Conservation (phyloP, 2,329 filamentous ascomycete species). For the Alternaria gaisen region DNA sequence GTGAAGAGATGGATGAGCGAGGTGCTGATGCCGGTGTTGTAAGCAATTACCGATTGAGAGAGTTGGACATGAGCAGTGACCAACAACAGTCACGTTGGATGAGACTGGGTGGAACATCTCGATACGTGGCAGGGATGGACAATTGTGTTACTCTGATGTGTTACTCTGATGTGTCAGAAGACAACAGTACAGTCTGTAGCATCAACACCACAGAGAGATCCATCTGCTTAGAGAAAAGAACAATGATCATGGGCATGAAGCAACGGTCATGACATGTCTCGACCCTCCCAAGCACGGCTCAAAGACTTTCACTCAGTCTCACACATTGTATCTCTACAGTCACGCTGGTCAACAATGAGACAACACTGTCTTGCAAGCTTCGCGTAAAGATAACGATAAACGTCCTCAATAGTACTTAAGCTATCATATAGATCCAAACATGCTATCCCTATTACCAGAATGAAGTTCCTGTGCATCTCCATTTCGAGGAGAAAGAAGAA, state of each 20-base stretch:
- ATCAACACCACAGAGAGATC: background rate
- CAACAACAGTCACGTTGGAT: background rate
- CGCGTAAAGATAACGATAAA: background rate
- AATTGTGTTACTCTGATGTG: background rate
- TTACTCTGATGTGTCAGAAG: background rate
- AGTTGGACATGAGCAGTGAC: background rate
- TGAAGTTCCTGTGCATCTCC: background rate
- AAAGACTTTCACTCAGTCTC: background rate
- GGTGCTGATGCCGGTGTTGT: slow-evolving; percentile 38
- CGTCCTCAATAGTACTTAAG: background rate
- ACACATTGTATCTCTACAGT: background rate
- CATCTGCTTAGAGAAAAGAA: background rate
- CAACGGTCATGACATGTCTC: background rate
- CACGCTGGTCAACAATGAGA: background rate
- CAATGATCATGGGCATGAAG: background rate
- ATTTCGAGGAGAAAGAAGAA: background rate
- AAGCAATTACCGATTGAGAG: background rate
- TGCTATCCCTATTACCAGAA: background rate
- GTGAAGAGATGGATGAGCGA: slow-evolving; percentile 31
- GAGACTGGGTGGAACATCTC: background rate
- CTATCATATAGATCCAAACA: background rate
- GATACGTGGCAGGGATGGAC: background rate
- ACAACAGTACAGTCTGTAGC: background rate
- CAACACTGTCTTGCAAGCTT: background rate
- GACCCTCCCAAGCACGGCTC: background rate